Evolutionary conservation across 805 yeast genomes (phyloP).

Genomic region (Yarrowia osloensis): DNA sequence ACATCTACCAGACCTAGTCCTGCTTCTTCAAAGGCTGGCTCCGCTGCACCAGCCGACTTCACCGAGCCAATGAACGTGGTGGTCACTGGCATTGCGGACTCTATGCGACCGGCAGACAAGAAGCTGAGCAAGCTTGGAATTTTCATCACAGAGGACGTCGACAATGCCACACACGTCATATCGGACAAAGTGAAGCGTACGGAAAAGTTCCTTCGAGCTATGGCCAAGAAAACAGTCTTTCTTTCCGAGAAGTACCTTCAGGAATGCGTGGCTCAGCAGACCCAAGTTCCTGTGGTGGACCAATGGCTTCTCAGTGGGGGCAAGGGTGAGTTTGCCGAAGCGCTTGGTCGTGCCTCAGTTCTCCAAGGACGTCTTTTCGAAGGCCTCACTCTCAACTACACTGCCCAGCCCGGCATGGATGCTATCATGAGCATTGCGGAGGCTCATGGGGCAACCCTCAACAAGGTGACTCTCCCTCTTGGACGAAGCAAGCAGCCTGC

Average conservation of each 20-base stretch:
- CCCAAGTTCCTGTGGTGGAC: constrained; percentile 37
- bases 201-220: constrained; percentile 75
- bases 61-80: constrained; percentile 30
- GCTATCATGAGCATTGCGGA: constrained; percentile 58
- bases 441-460: constrained; percentile 55
- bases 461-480: constrained; percentile 7
- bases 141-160: constrained; percentile 46
- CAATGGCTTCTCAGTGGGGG: constrained; percentile 34
- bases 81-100: constrained; percentile 33
- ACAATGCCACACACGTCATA: constrained; percentile 51
- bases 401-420: constrained; percentile 63
- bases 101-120: constrained; percentile 18
- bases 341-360: constrained; percentile 34
- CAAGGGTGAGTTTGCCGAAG: constrained; percentile 17
- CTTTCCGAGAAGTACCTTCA: constrained; percentile 34
- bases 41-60: constrained; percentile 2
- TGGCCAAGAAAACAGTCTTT: constrained; percentile 51
- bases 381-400: constrained; percentile 55
- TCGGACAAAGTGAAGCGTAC: constrained; percentile 86
- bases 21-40: constrained; percentile 3
- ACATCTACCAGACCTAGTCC: not conserved
- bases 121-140: constrained; percentile 56
- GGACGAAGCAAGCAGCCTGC: constrained; percentile 1
- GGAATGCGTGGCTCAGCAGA: constrained; percentile 33
- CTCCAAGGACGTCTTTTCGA: constrained; percentile 47